A percentile compares a stretch with the other conserved stretches of the same genome.
Evolutionary conservation across 345 rosid species (phyloP).

Genomic region (Triadica sebifera): DNA sequence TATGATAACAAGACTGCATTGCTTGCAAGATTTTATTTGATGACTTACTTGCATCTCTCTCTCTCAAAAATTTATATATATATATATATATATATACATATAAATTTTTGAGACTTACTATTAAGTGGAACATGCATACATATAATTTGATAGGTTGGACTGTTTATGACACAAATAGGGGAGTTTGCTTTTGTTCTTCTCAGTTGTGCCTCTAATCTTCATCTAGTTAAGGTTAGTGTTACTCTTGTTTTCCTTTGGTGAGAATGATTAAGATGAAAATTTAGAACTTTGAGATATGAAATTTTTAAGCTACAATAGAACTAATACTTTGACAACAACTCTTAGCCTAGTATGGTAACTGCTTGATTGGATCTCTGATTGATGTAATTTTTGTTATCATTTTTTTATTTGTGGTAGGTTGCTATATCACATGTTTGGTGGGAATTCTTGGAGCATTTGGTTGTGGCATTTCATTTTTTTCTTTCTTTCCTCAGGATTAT

Average conservation of each 20-base stretch:
- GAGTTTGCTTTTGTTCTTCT: too few species aligned
- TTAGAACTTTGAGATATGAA: neutral
- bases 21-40: conserved; percentile 54
- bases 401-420: neutral
- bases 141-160: conserved; percentile 58
- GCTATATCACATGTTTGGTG: neutral
- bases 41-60: neutral
- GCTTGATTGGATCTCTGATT: neutral
- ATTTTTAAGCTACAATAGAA: neutral
- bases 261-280: too few species aligned
- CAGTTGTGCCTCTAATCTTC: too few species aligned
- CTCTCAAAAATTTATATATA: too few species aligned
- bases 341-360: conserved; percentile 61
- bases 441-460: neutral
- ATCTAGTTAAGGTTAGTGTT: too few species aligned
- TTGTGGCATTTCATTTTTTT: neutral
- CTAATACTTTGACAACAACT: conserved; percentile 58
- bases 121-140: neutral
- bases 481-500: neutral
- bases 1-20: conserved; percentile 83
- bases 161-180: conserved; percentile 96
- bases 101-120: too few species aligned
- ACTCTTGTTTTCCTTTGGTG: too few species aligned
- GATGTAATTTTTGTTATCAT: neutral
- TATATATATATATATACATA: too few species aligned